Evolutionary conservation across 2,329 filamentous ascomycete species (phyloP).

Genomic region (Calonectria pauciramosa): DNA sequence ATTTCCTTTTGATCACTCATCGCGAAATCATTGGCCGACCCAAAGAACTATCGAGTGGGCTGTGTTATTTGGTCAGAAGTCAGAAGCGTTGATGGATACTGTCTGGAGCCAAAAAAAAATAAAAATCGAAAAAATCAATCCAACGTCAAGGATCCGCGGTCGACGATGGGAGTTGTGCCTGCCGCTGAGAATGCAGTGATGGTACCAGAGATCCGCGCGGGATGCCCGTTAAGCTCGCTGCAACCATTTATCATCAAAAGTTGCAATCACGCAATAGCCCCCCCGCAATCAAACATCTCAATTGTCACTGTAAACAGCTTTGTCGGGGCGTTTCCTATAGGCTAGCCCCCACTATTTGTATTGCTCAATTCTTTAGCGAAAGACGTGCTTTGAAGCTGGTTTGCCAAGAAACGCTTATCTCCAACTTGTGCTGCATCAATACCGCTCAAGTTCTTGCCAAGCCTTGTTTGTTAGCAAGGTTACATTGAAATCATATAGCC

Average conservation of each 20-base stretch:
- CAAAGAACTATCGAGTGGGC: too few relatives aligned
- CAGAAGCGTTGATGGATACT: too few relatives aligned
- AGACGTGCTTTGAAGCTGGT: background rate
- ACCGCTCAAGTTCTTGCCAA: background rate
- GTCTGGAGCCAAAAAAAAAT: too few relatives aligned
- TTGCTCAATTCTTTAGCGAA: background rate
- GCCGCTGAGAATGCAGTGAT: background rate
- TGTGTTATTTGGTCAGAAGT: background rate
- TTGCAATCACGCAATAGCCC: constrained; percentile 18
- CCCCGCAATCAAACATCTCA: constrained; percentile 11
- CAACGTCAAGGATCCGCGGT: background rate
- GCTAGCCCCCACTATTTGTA: background rate
- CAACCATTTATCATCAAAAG: background rate
- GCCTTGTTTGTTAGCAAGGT: background rate
- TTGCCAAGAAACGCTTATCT: constrained; percentile 12
- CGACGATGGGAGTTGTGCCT: background rate
- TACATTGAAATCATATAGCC: background rate
- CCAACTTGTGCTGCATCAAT: background rate
- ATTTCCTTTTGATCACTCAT: constrained; percentile 12
- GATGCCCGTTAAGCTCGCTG: background rate
- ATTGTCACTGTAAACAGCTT: background rate
- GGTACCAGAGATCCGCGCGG: background rate
- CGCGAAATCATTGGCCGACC: background rate
- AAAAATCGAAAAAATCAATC: background rate
- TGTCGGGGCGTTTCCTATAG: background rate